phyloP scores from a whole-genome alignment of 225 moss, liverwort and hornwort genomes.

The Pseudoscleropodium purum region DNA sequence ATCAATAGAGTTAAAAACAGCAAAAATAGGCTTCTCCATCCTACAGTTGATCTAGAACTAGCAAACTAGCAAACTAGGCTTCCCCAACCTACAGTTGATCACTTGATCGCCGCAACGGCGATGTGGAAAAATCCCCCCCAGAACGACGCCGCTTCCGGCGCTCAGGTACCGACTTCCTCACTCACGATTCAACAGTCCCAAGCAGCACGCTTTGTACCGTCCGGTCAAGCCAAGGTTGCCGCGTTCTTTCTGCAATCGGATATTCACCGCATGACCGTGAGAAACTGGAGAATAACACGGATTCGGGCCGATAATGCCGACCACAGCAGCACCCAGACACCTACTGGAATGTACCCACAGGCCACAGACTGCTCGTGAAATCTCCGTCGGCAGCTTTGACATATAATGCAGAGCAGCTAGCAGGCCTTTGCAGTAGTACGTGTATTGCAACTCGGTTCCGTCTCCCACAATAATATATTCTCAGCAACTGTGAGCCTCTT shows the following conservation, averaged over 20 bases:
- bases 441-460: background rate
- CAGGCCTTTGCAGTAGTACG: background rate
- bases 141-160: background rate
- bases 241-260: background rate
- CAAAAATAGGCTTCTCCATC: background rate
- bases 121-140: background rate
- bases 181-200: too few relatives aligned
- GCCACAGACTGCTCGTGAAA: background rate
- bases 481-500: background rate
- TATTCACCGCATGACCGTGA: too few relatives aligned
- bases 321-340: background rate
- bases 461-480: background rate
- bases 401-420: background rate
- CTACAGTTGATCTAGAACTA: background rate
- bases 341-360: background rate
- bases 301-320: background rate
- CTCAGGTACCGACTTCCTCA: background rate
- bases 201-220: background rate
- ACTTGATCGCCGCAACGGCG: background rate
- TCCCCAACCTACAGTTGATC: background rate
- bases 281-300: background rate
- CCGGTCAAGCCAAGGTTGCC: background rate
- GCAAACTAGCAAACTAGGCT: background rate
- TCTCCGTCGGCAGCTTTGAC: background rate
- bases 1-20: background rate